These are phyloP conservation scores for Durusdinium trenchii DNA, from an alignment of 73 alveolate species.

Conservation along the genomic window DNA sequence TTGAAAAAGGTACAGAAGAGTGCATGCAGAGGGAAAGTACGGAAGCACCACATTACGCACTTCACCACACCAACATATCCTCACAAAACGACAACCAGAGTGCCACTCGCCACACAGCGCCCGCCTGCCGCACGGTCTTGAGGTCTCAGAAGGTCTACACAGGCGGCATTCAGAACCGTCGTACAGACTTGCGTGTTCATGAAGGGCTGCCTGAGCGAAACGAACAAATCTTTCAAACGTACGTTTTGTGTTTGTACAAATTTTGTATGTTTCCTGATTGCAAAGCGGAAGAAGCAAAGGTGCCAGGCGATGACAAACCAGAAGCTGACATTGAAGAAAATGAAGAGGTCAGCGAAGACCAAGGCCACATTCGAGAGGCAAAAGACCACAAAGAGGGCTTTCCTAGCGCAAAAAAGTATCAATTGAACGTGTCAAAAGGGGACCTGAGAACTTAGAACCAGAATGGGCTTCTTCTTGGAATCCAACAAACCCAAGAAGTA, in stretches of 20 bases:
- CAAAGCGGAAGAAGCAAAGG: not conserved
- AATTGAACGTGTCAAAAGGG: too few relatives aligned
- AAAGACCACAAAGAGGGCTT: not conserved
- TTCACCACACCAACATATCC: too few relatives aligned
- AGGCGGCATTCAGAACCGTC: conserved; percentile 77
- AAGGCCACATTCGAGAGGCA: conserved; percentile 16
- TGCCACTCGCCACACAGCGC: too few relatives aligned
- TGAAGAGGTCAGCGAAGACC: conserved; percentile 39
- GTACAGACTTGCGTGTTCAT: conserved; percentile 77
- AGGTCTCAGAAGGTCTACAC: conserved; percentile 63
- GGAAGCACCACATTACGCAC: too few relatives aligned
- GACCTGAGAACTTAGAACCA: too few relatives aligned
- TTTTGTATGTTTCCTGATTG: not conserved
- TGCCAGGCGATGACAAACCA: conserved; percentile 56
- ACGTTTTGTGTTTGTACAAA: not conserved
- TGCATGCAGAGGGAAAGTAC: too few relatives aligned
- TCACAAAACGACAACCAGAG: too few relatives aligned
- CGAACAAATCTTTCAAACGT: too few relatives aligned
- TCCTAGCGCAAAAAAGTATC: too few relatives aligned
- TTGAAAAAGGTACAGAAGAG: too few relatives aligned
- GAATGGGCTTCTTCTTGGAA: too few relatives aligned
- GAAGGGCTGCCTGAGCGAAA: conserved; percentile 48
- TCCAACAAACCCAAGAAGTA: too few relatives aligned
- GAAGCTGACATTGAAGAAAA: conserved; percentile 53
- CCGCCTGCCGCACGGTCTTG: conserved; percentile 81